These are phyloP conservation scores for Inga leiocalycina DNA, from an alignment of 306 rosid species.

Conservation along the genomic window DNA sequence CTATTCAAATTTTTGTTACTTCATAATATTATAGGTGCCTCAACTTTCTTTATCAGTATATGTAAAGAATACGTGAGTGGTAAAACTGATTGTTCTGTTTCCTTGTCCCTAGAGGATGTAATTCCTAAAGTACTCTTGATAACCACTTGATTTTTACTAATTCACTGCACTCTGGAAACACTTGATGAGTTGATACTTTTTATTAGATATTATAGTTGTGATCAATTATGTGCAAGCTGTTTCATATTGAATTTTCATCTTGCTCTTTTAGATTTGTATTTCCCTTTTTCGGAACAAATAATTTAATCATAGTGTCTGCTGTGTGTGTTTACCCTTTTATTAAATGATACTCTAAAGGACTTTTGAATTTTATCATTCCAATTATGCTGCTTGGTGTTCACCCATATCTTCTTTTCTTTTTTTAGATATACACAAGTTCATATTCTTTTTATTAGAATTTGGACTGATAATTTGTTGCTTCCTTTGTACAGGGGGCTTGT, in stretches of 20 bases:
- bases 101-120: background rate
- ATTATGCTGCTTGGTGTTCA: background rate
- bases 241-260: conserved; percentile 23
- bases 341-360: conserved; percentile 1
- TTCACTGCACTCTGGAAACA: background rate
- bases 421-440: background rate
- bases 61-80: background rate
- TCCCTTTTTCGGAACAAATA: conserved; percentile 15
- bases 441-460: conserved; percentile 11
- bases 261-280: conserved; percentile 4
- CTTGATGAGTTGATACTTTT: background rate
- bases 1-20: background rate
- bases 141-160: background rate
- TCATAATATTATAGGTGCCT: background rate
- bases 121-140: background rate
- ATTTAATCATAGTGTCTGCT: conserved; percentile 4
- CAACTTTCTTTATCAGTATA: background rate
- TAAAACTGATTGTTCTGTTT: background rate
- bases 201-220: background rate
- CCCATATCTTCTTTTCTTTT: background rate
- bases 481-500: conserved; percentile 77
- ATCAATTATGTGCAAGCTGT: background rate
- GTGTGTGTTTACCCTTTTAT: background rate
- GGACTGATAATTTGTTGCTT: conserved; percentile 20
- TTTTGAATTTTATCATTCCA: background rate